These are phyloP conservation scores for Cytospora leucostoma DNA, from an alignment of 2,329 filamentous ascomycete genomes.

Conservation along the genomic window DNA sequence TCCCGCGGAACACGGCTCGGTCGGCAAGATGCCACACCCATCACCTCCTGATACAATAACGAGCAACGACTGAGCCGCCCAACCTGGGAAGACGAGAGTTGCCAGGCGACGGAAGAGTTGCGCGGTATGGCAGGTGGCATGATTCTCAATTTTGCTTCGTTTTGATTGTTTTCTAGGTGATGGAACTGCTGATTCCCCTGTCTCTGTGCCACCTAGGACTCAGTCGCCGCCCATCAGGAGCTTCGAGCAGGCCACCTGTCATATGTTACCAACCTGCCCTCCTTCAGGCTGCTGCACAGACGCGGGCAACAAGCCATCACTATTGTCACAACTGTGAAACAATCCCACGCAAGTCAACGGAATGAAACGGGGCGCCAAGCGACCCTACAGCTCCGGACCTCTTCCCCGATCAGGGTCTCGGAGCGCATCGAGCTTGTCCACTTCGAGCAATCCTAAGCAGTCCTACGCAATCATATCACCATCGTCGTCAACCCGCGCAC, in stretches of 20 bases:
- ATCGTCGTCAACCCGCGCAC: conserved; percentile 22
- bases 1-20: neutral
- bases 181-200: neutral
- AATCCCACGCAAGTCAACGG: conserved; percentile 2
- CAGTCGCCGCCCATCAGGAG: neutral
- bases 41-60: neutral
- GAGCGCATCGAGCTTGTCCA: conserved; percentile 5
- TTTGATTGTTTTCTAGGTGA: neutral
- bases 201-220: neutral
- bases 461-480: conserved; percentile 28
- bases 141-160: neutral
- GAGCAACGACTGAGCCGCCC: neutral
- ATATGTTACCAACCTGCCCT: conserved; percentile 13
- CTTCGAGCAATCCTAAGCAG: conserved; percentile 25
- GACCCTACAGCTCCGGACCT: conserved; percentile 15
- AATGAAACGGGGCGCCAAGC: conserved; percentile 7
- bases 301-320: conserved; percentile 3
- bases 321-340: neutral
- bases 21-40: neutral
- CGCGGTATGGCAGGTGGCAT: neutral
- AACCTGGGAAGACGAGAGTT: neutral
- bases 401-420: conserved; percentile 9
- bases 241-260: neutral
- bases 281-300: conserved; percentile 8
- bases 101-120: neutral